Base-by-base conservation (phyloP, 2,329 filamentous ascomycete genomes). In the Dryadomyces quercivorus region DNA sequence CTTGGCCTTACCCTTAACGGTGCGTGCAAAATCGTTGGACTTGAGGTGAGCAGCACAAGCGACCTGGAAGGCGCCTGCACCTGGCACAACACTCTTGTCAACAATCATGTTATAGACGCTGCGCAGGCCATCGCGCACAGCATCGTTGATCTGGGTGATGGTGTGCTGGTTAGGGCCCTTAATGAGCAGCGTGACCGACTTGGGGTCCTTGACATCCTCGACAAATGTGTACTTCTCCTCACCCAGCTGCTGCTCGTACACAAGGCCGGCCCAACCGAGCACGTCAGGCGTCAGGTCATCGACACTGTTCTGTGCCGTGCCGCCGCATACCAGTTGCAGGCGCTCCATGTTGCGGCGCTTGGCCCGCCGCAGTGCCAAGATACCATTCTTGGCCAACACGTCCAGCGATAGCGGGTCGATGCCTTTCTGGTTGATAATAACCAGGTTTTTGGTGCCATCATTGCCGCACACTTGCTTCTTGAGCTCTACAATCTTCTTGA, bases 81-180 rank as follows among this genome's bases (percentile, higher is more conserved):
- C 93, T 1, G 93, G 93, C 26, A 98, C 89, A 20, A 98, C 93
- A 62, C 87, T 92, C 72, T 85, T 83, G 69, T 98, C 93, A n/a
- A 97, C 92, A 68, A 98, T 97, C 78, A 95, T 95, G 77, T 98
- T 98, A 81, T 96, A 97, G 51, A 97, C 93, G 67, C 89, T 95
- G 66, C 93, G 83, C 61, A 98, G 78, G 59, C 93, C 93, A 67
- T 98, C 93, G 53, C 93, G 83, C 47, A 97, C 93, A 2, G 93
- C 93, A 67, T 98, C 93, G 61, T 90, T 95, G 65, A 98, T 90
- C 71, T 98, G 93, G 15, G 87, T 84, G 64, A 98, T 98, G 58
- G 92, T 97, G 75, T 98, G 93, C 65, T 84, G 78, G 72, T 98
- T 98, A 59, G 93, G 93, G 22, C 93, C 93, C 77, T 97, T 98